Base-by-base conservation (phyloP, 2,329 filamentous ascomycete species). In the Alternaria dauci region DNA sequence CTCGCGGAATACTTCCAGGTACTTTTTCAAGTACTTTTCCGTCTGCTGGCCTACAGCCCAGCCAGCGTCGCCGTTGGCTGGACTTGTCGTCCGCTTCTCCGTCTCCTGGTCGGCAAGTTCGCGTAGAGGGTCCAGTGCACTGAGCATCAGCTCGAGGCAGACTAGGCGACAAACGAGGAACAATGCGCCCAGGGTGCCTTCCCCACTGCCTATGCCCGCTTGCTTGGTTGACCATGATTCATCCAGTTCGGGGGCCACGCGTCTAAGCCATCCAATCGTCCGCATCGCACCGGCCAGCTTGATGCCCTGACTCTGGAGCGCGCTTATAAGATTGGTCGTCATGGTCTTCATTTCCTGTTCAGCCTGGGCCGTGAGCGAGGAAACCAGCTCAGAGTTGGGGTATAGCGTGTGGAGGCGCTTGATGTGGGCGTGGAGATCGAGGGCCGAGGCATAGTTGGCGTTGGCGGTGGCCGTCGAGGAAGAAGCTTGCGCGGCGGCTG, bases 1-100 rank as follows among this genome's bases (percentile, higher is more conserved):
- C 79, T 99, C 95, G 53, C 95, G 91, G 77, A 98, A 98, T 28
- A 99, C 93, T 76, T 99, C 95, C 71, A 99, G 92, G 78, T 96
- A 99, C 48, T 94, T 87, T 78, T 98, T 99, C 43, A 99, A 82
- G 72, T 93, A 99, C 52, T 93, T 87, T 78, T 98, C 95, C 1
- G 94, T 97, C 77, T 98, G 95, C 72, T 96, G 93, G 0, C 94
- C 94, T 1, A 88, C 88, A 2, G 86, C 87, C 86, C 86, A 91
- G 36, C 79, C 71, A 11, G 55, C 85, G 81, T 84, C 46, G 78
- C 74, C 51, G 78, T 65, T 66, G 59, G 75, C 58, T 53, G 70
- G 58, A 9, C 65, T 65, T 11, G 25, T 72, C 12, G 62, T 50
- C 46, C 87, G 79, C 42, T 81, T 81, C 30, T 80, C 74, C 1